Evolutionary conservation across 768 basidiomycete genomes (phyloP).

Genomic region (Strobilomyces dryophilus): DNA sequence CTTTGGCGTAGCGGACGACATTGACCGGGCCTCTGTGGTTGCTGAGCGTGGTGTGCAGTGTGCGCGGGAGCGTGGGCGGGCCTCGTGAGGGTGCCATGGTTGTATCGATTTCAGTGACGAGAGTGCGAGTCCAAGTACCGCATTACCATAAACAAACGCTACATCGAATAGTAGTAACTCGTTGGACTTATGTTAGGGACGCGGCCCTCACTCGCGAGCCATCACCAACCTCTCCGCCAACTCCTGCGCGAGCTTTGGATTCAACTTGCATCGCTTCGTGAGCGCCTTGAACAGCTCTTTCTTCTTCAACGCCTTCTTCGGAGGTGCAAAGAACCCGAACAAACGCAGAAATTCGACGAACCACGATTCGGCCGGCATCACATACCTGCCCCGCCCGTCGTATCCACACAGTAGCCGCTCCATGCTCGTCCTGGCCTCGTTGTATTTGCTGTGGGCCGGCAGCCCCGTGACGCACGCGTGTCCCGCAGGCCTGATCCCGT

Average conservation of each 20-base stretch:
- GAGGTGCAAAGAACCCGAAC: conserved; percentile 15
- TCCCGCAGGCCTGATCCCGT: conserved; percentile 19
- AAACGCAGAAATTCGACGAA: conserved; percentile 18
- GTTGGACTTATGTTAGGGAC: too few species aligned
- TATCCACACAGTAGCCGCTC: conserved; percentile 12
- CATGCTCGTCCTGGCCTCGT: conserved; percentile 13
- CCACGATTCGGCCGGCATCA: conserved; percentile 25
- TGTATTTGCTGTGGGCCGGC: conserved; percentile 18
- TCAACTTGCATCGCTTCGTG: conserved; percentile 24
- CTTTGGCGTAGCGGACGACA: conserved; percentile 88
- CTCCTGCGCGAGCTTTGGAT: conserved; percentile 13
- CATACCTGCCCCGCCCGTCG: conserved; percentile 14
- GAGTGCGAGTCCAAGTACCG: neutral
- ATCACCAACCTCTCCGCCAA: conserved; percentile 11
- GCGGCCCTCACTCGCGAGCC: too few species aligned
- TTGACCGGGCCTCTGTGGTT: conserved; percentile 84
- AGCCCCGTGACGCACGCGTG: too few species aligned
- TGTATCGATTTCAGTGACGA: neutral
- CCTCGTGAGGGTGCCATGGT: conserved; percentile 54
- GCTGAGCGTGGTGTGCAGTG: conserved; percentile 57
- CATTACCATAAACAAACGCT: too few species aligned
- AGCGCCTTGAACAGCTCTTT: conserved; percentile 15
- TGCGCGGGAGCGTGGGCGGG: conserved; percentile 50
- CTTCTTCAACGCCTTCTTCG: conserved; percentile 14
- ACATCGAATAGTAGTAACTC: too few species aligned